Conservation (phyloP, 495 filamentous ascomycete species). For the Neurospora pannonica region DNA sequence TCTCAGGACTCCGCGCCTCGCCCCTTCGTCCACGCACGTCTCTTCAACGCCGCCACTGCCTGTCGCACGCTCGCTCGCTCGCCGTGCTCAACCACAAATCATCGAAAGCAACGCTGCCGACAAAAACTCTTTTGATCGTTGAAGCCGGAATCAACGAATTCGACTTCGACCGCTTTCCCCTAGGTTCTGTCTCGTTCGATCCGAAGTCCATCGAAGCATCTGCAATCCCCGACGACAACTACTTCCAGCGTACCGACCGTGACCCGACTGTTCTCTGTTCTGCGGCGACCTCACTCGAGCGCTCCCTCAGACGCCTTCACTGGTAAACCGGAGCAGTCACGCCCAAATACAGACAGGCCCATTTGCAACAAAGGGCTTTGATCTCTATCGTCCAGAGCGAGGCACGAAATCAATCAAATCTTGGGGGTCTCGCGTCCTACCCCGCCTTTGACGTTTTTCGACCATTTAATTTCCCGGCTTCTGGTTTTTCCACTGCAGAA, state of each 20-base stretch:
- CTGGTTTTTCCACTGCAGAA: neutral
- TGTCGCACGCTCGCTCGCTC: neutral
- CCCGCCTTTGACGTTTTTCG: neutral
- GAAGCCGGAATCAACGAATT: neutral
- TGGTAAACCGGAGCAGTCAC: constrained; percentile 21
- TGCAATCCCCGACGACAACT: neutral
- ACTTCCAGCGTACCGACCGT: neutral
- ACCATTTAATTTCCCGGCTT: neutral
- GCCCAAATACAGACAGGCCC: neutral
- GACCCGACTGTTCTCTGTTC: constrained; percentile 17
- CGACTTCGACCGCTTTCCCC: neutral
- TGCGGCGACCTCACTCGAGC: constrained; percentile 6
- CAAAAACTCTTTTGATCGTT: neutral
- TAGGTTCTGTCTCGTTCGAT: neutral
- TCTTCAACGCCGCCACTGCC: neutral
- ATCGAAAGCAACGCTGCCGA: neutral
- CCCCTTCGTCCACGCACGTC: neutral
- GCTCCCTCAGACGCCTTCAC: constrained; percentile 24
- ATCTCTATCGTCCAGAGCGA: neutral
- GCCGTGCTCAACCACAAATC: neutral
- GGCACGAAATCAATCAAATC: neutral
- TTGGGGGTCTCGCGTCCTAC: neutral
- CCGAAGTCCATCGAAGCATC: neutral
- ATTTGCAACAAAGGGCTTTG: neutral
- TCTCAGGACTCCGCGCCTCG: neutral